These are phyloP conservation scores for Phoenix roebelenii DNA, from an alignment of 176 grass and related monocot genomes.

Conservation along the genomic window DNA sequence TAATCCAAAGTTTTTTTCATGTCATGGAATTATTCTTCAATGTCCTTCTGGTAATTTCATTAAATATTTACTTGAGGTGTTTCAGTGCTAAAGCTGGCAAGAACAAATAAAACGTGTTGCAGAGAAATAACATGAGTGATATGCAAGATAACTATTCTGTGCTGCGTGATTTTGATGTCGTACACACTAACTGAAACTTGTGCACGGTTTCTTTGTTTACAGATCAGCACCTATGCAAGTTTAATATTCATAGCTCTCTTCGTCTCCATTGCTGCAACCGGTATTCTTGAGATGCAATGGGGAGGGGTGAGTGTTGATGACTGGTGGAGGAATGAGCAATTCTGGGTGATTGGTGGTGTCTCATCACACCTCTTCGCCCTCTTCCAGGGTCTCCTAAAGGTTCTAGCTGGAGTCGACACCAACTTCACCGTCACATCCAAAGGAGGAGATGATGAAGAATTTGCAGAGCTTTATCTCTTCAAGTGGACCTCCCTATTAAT, in stretches of 20 bases:
- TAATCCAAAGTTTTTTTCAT: too few species aligned
- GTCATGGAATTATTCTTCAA: too few species aligned
- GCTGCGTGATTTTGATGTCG: too few species aligned
- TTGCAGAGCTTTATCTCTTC: constrained; percentile 40
- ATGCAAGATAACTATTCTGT: too few species aligned
- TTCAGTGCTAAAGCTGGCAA: too few species aligned
- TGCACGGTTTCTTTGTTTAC: background rate
- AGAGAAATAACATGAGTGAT: too few species aligned
- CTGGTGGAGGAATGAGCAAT: constrained; percentile 48
- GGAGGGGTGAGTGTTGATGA: constrained; percentile 34
- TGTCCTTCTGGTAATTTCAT: too few species aligned
- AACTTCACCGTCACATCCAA: constrained; percentile 50
- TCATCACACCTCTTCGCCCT: constrained; percentile 38
- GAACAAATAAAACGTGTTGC: too few species aligned
- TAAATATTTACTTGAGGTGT: too few species aligned
- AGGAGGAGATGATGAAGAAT: constrained; percentile 35
- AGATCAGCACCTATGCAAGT: constrained; percentile 40
- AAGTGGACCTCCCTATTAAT: constrained; percentile 42
- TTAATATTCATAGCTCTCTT: constrained; percentile 41
- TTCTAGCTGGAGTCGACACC: constrained; percentile 32
- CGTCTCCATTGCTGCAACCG: constrained; percentile 30
- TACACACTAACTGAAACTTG: too few species aligned
- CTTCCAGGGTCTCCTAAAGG: constrained; percentile 41
- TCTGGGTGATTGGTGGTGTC: constrained; percentile 41
- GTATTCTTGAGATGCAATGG: constrained; percentile 45